These are phyloP conservation scores for Coccomyxa sp. DNA, from an alignment of 139 green algal genomes.

Conservation along the genomic window DNA sequence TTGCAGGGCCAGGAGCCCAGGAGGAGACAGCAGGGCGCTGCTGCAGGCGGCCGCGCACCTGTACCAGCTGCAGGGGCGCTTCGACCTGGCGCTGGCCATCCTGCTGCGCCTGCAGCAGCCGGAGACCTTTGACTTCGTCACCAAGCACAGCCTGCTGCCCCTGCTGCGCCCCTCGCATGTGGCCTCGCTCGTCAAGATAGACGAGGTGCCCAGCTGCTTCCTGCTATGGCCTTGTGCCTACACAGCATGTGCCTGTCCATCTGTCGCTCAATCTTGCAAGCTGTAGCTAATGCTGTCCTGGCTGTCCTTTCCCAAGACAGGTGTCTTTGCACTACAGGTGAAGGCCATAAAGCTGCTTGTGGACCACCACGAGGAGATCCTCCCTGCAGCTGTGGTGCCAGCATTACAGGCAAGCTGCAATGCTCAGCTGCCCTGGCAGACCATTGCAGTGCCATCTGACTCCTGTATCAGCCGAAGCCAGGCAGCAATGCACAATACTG, in stretches of 20 bases:
- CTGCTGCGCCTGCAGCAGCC: slow-evolving; percentile 57
- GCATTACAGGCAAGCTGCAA: slow-evolving; percentile 41
- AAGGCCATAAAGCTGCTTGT: slow-evolving; percentile 52
- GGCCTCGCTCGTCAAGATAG: slow-evolving; percentile 57
- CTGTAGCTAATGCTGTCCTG: too few species aligned
- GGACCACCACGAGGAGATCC: slow-evolving; percentile 41
- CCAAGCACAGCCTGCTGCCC: slow-evolving; percentile 34
- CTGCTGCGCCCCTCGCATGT: slow-evolving; percentile 15
- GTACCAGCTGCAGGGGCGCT: slow-evolving; percentile 72
- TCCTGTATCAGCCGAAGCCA: too few species aligned
- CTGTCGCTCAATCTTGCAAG: too few species aligned
- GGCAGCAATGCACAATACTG: too few species aligned
- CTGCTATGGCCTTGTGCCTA: background rate
- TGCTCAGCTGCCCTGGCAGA: too few species aligned
- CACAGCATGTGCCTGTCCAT: too few species aligned
- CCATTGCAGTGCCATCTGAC: too few species aligned
- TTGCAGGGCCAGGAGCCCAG: slow-evolving; percentile 9
- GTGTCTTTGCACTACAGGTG: background rate
- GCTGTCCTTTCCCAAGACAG: too few species aligned
- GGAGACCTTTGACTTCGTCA: slow-evolving; percentile 69
- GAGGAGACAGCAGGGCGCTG: slow-evolving; percentile 39
- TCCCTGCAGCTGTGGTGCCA: slow-evolving; percentile 42
- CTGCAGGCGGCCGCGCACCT: slow-evolving; percentile 73
- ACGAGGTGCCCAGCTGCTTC: slow-evolving; percentile 28
- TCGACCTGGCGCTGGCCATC: slow-evolving; percentile 71